Evolutionary conservation across 352 stramenopile genomes (phyloP).

Genomic region (Phytopythium sindhum): DNA sequence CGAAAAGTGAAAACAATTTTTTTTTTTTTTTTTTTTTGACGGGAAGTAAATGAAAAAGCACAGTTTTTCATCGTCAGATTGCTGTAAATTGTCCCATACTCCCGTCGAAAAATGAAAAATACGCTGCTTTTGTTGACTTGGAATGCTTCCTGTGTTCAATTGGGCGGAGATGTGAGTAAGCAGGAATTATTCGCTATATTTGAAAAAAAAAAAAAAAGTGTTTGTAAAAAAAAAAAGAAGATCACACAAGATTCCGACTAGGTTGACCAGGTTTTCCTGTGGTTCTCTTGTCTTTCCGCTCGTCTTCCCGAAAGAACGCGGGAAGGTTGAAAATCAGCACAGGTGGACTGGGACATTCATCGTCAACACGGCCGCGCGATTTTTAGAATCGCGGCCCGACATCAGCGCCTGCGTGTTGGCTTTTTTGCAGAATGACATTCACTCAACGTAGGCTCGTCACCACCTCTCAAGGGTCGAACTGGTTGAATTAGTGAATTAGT

Average conservation of each 20-base stretch:
- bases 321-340: conserved; percentile 2
- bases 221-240: no score
- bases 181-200: no score
- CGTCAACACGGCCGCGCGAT: no score
- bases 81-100: background rate
- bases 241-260: background rate
- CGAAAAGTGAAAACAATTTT: no score
- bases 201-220: no score
- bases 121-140: no score
- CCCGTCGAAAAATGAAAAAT: background rate
- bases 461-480: background rate
- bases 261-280: background rate
- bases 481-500: no score
- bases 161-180: background rate
- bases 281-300: background rate
- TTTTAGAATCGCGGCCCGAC: background rate
- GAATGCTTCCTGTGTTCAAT: no score
- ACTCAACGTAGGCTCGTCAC: conserved; percentile 2
- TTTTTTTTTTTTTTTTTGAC: no score
- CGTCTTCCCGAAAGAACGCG: background rate
- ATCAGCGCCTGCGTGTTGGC: no score
- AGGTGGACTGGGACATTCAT: background rate
- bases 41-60: no score
- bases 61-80: background rate
- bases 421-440: background rate